Percentiles rank a stretch among this genome's conserved stretches.
These are phyloP conservation scores for Podospora australis DNA, from an alignment of 495 filamentous ascomycete genomes.

Conservation along the genomic window DNA sequence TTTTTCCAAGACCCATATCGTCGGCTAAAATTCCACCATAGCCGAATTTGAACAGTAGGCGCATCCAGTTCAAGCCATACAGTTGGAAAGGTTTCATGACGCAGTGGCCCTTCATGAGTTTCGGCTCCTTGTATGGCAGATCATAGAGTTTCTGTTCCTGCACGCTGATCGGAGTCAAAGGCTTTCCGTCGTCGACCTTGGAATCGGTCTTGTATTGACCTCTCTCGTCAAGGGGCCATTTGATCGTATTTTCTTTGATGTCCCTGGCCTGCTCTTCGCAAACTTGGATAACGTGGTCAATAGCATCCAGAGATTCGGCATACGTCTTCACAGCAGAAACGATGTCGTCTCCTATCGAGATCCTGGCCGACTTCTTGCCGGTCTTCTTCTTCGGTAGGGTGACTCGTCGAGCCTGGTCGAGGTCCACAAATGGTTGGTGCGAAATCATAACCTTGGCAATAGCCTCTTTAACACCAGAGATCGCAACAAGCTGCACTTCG, in stretches of 20 bases:
- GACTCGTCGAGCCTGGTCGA: slow-evolving; percentile 60
- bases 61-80: slow-evolving; percentile 91
- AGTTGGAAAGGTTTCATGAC: slow-evolving; percentile 87
- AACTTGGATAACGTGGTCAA: slow-evolving; percentile 65
- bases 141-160: slow-evolving; percentile 19
- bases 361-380: slow-evolving; percentile 26
- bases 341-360: slow-evolving; percentile 34
- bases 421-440: slow-evolving; percentile 58
- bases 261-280: slow-evolving; percentile 67
- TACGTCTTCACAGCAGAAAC: slow-evolving; percentile 29
- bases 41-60: slow-evolving; percentile 66
- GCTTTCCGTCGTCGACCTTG: slow-evolving; percentile 19
- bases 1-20: slow-evolving; percentile 98
- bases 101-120: slow-evolving; percentile 62
- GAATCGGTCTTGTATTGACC: slow-evolving; percentile 36
- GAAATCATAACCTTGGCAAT: slow-evolving; percentile 58
- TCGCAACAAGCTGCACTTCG: slow-evolving; percentile 64
- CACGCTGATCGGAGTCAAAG: slow-evolving; percentile 24
- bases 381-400: slow-evolving; percentile 37
- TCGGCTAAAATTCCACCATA: slow-evolving; percentile 88
- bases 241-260: slow-evolving; percentile 61
- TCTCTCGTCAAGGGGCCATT: slow-evolving; percentile 72
- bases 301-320: slow-evolving; percentile 48
- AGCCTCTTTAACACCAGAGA: slow-evolving; percentile 63
- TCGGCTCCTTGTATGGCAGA: slow-evolving; percentile 51